Base-by-base conservation (phyloP, 2,329 filamentous ascomycete genomes). In the Orbilia blumenaviensis region DNA sequence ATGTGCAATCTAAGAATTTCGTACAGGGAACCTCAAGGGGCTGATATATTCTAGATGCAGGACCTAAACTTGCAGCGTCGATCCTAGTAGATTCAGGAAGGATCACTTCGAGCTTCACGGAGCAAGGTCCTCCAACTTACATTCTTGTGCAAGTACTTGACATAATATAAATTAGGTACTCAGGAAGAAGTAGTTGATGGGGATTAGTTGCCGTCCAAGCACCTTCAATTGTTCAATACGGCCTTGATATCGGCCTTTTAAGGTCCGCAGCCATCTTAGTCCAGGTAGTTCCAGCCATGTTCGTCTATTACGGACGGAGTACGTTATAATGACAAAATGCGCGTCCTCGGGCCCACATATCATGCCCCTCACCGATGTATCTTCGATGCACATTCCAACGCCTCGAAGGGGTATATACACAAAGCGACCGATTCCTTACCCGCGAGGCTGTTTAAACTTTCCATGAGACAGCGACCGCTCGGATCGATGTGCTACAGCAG, bases 241-340 rank as follows among this genome's bases (percentile, higher is more conserved):
- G 21, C 63, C 48, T 67, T 36, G 60, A n/a, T 38, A 38, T 46
- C 21, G 50, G 23, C 41, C 29, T 16, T 60, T 67, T 58, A 50
- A 16, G 46, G 52, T 42, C 60, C 61, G 54, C 36, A 71, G 38
- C 36, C 27, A 60, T 48, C n/a, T n/a, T n/a, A n/a, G 29, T 34
- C 29, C 29, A 34, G 29, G n/a, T n/a, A n/a, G n/a, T n/a, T n/a
- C n/a, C 29, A 34, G 29, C 29, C 18, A 46, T 44, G 7, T 29
- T 62, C 56, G 58, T 62, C 36, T 60, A 64, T 58, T 56, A 32
- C 46, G n/a, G n/a, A n/a, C n/a, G n/a, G n/a, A n/a, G 50, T 58
- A 72, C 60, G 50, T 64, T 72, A 72, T 72, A 61, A 72, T 72
- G 67, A 66, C 67, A 72, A 66, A 72, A 52, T 60, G 50, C 60